phyloP scores from a whole-genome alignment of 345 rosid genomes.

The Salix arbutifolia region DNA sequence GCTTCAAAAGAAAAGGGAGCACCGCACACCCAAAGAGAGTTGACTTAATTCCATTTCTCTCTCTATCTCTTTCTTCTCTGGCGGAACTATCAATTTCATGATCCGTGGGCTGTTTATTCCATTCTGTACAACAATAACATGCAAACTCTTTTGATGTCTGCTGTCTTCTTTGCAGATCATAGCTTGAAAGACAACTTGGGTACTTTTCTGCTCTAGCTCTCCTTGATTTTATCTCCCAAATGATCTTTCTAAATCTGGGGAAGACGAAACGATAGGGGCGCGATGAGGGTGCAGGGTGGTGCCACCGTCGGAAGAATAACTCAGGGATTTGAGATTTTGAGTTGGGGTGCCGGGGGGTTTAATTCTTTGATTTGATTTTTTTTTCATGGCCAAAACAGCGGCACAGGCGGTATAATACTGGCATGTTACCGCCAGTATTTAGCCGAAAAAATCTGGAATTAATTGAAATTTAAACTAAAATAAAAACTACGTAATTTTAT shows the following conservation, averaged over 20 bases:
- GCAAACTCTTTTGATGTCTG: constrained; percentile 7
- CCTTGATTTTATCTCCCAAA: constrained; percentile 22
- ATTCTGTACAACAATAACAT: background rate
- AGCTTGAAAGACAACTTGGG: constrained; percentile 34
- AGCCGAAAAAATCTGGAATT: no score
- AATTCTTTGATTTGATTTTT: no score
- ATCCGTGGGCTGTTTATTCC: constrained; percentile 26
- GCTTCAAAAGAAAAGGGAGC: constrained; percentile 10
- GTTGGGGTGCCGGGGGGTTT: no score
- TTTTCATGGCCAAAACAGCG: no score
- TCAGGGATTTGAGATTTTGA: no score
- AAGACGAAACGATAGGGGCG: no score
- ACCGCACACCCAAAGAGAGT: background rate
- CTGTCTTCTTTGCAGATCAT: constrained; percentile 33
- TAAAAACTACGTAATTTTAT: no score
- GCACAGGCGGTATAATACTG: no score
- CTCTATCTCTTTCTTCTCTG: constrained; percentile 5
- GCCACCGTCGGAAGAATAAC: no score
- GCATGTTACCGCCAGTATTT: no score
- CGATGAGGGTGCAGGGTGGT: no score
- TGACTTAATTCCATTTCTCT: constrained; percentile 1
- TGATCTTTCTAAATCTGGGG: background rate
- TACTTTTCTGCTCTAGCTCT: constrained; percentile 31
- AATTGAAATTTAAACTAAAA: no score
- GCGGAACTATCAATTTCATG: constrained; percentile 25